Conservation (phyloP, 192 early-diverging fungal genomes). For the Podila verticillata region DNA sequence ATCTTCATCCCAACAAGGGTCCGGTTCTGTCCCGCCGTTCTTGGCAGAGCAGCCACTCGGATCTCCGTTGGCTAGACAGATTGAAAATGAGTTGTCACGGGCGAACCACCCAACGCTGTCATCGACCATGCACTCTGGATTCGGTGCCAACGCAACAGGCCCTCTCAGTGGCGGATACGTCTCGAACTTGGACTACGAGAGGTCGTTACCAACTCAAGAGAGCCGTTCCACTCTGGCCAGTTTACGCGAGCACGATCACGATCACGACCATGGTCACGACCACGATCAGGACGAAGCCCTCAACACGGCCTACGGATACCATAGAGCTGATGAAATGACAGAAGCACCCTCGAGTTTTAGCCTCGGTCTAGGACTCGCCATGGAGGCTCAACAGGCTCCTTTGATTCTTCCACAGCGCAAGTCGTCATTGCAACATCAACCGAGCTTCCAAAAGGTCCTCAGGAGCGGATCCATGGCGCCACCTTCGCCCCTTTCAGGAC, state of each 20-base stretch:
- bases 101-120: slow-evolving; percentile 3
- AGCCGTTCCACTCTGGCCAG: slow-evolving; percentile 8
- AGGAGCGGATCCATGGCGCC: too few species aligned
- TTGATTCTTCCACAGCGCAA: not conserved
- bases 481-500: not conserved
- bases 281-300: not conserved
- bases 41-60: slow-evolving; percentile 32
- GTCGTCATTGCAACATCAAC: not conserved
- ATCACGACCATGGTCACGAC: not conserved
- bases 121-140: not conserved
- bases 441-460: too few species aligned
- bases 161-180: not conserved
- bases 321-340: slow-evolving; percentile 3
- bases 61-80: slow-evolving; percentile 38
- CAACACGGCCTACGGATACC: not conserved
- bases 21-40: slow-evolving; percentile 12
- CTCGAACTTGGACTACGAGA: not conserved
- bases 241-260: not conserved
- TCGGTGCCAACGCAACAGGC: not conserved
- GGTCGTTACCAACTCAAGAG: slow-evolving; percentile 1
- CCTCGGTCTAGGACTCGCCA: not conserved
- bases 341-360: not conserved
- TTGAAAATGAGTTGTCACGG: slow-evolving; percentile 21
- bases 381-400: not conserved
- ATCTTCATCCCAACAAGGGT: not conserved